Conservation (phyloP, 352 stramenopile species). For the Pythium oligandrum region DNA sequence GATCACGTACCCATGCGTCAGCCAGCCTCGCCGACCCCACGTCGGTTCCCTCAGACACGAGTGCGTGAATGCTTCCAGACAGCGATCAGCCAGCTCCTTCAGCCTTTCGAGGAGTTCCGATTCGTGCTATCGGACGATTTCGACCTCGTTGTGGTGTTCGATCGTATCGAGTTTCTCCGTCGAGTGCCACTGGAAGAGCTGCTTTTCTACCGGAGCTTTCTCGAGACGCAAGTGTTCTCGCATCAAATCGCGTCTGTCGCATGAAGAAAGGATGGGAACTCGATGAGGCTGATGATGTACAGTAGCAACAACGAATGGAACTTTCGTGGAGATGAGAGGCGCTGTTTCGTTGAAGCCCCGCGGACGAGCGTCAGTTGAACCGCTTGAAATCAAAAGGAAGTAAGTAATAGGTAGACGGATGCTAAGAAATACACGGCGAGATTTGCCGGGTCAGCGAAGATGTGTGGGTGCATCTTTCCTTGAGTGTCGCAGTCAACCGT, state of each 20-base stretch:
- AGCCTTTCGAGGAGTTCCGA: conserved; percentile 67
- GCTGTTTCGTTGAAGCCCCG: no score
- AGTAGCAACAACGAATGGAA: no score
- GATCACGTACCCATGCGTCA: conserved; percentile 70
- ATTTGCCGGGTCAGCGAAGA: no score
- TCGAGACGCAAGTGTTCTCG: conserved; percentile 85
- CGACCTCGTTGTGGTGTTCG: conserved; percentile 84
- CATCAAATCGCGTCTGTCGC: conserved; percentile 73
- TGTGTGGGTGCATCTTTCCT: no score
- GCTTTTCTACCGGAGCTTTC: conserved; percentile 70
- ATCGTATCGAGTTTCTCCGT: conserved; percentile 63
- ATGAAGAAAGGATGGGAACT: conserved; percentile 5
- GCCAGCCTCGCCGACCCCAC: conserved; percentile 18
- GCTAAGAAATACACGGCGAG: no score
- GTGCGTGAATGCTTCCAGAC: conserved; percentile 59
- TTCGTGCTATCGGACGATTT: conserved; percentile 86
- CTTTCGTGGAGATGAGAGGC: no score
- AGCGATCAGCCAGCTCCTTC: conserved; percentile 43
- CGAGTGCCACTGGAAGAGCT: conserved; percentile 45
- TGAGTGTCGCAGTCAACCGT: no score
- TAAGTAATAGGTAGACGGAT: no score
- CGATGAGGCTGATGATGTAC: no score
- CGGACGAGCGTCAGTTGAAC: no score
- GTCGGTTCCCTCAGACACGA: conserved; percentile 46
- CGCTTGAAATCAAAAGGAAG: no score